Evolutionary conservation across 2,329 filamentous ascomycete genomes (phyloP), one percentile per base, ranked within the genome.

Genomic region (Epichloe sibirici): DNA sequence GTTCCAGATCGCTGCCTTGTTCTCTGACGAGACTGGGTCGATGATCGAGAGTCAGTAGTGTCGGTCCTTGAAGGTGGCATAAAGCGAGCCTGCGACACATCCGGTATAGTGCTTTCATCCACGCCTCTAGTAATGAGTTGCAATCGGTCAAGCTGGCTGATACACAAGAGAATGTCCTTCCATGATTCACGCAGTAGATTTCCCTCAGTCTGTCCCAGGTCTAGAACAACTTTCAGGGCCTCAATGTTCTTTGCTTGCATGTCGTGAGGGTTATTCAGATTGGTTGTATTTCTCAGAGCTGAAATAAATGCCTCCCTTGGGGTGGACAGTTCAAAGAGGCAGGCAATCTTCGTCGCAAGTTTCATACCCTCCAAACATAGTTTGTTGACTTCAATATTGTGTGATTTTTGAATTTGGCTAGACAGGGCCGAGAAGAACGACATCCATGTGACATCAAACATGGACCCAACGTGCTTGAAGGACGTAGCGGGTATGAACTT

Each of bases 371-470:
- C 91, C 62, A 98, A 85, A 62, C 93, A 98, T 6, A 95, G 71
- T 64, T 85, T 89, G 66, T 96, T 90, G 15, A 93, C 88, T 59
- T 96, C 90, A 4, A 95, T 75, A 62, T 96, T 96, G 59, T 95
- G 88, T 0, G 88, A 86, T 64, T 95, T 90, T 61, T 97, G 93
- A 66, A 93, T 90, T 59, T 94, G 88, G 49, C 88, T 90, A 1
- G 91, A 96, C 28, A 98, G 77, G 0, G 90, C 90, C 5, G 91
- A 97, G 63, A 98, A 86, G 68, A 96, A 94, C 9, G 91, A 95
- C 91, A 97, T 98, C 93, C 93, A 98, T 0, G 90, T 94, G 25
- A 95, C 90, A 62, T 95, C 90, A 64, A 98, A 97, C 93, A 98
- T 98, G 0, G 93, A 90, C 0, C 93, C 93, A 48, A 96, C 87